Evolutionary conservation across 495 filamentous ascomycete genomes (phyloP), one percentile per base, ranked within the genome.

Genomic region (Aspergillus bridgeri): DNA sequence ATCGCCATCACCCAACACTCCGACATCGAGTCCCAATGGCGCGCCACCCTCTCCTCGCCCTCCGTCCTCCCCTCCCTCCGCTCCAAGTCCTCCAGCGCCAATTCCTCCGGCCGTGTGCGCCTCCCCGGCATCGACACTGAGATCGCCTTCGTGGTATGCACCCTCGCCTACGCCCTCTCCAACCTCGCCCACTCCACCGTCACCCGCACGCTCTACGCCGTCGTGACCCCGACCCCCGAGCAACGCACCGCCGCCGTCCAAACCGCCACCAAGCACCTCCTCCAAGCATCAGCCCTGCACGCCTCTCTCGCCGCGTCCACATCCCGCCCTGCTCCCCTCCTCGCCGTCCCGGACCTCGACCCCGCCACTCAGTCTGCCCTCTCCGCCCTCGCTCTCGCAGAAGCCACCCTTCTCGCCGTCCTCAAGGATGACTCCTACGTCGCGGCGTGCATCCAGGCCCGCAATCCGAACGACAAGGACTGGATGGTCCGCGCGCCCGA

Each of bases 401-500:
- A 96, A 68, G 93, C 94, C 0, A 97, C 92, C 0, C 81, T 98
- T 6, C 78, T 96, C 2, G 89, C 91, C 3, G 91, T 97, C 1
- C 71, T 93, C 25, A 97, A 96, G 64, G 92, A 96, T 62, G 94
- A 98, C 65, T 90, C 93, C 0, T 96, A 98, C 63, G 86, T 94
- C 1, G 84, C 85, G 3, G 82, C 83, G 15, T 87, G 91, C 27
- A 83, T 89, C 11, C 88, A 91, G 55, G 82, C 84, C 48, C 80
- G 90, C 29, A 92, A 94, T 63, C 81, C 85, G 24, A 84, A 88
- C 59, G 89, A 91, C 69, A 88, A 81, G 33, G 91, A 95, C 61
- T 96, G 92, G 92, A 96, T 96, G 91, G 89, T 92, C 62, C 87
- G 86, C 64, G 81, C 88, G 1, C 90, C 91, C 13, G 85, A 89